Percentiles rank a stretch among this genome's conserved stretches.
phyloP scores from a whole-genome alignment of 2,329 filamentous ascomycete species.

The Ceratocystis destructans region DNA sequence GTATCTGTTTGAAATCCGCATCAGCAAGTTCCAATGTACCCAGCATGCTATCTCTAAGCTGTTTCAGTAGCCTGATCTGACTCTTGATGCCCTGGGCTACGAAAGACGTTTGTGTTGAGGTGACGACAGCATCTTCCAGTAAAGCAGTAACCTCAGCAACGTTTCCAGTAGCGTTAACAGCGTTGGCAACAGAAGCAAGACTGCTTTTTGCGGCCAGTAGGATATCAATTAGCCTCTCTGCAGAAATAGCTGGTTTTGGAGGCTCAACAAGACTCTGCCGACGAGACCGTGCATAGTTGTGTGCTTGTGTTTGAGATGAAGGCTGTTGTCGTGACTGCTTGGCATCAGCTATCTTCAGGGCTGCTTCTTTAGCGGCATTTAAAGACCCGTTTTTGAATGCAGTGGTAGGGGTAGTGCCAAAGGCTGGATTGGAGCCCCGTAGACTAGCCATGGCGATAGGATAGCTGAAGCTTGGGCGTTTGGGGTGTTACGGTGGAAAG shows the following conservation, averaged over 20 bases:
- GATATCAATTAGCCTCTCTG: constrained; percentile 71
- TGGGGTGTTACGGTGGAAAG: background rate
- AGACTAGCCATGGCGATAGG: constrained; percentile 4
- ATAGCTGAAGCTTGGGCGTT: background rate
- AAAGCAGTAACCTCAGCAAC: constrained; percentile 66
- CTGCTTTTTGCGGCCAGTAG: constrained; percentile 80
- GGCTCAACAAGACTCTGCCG: constrained; percentile 15
- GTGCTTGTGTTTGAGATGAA: background rate
- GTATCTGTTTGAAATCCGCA: constrained; percentile 46
- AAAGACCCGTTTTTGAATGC: constrained; percentile 16
- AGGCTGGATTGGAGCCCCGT: constrained; percentile 1
- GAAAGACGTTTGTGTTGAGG: constrained; percentile 57
- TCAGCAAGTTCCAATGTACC: constrained; percentile 44
- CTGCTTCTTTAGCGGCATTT: constrained; percentile 14
- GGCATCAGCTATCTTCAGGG: background rate
- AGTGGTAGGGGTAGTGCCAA: constrained; percentile 5
- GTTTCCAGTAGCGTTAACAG: constrained; percentile 67
- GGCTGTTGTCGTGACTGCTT: background rate
- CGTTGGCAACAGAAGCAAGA: constrained; percentile 66
- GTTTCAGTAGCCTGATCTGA: constrained; percentile 39
- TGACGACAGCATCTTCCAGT: constrained; percentile 64
- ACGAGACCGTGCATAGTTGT: constrained; percentile 4
- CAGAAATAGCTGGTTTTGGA: constrained; percentile 21
- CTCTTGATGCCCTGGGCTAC: constrained; percentile 47
- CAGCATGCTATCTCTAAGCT: constrained; percentile 39